Percentiles rank a stretch among this genome's conserved stretches.
phyloP scores from a whole-genome alignment of 495 filamentous ascomycete species.

The Barbatosphaeria neglecta region DNA sequence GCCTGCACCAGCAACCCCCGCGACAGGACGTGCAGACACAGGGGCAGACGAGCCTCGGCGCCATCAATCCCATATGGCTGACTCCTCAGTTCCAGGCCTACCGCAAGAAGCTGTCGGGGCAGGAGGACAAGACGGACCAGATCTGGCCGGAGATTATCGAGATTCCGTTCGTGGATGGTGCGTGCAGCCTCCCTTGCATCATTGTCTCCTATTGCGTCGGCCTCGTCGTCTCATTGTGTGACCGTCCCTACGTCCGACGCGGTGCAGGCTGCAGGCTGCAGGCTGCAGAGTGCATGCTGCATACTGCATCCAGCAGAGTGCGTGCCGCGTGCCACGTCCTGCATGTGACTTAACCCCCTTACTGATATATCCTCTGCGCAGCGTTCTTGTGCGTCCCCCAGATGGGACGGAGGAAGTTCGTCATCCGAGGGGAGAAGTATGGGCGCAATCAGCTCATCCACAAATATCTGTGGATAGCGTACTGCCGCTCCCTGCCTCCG shows the following conservation, averaged over 20 bases:
- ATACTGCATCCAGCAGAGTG: too few relatives aligned
- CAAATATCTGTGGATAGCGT: conserved; percentile 58
- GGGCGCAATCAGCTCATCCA: conserved; percentile 90
- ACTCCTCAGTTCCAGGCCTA: conserved; percentile 53
- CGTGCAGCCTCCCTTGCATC: conserved; percentile 13
- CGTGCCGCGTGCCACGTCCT: too few relatives aligned
- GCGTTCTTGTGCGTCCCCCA: conserved; percentile 70
- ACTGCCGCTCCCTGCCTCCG: conserved; percentile 24
- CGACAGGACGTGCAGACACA: conserved; percentile 9
- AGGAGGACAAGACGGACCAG: conserved; percentile 31
- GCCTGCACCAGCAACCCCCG: too few relatives aligned
- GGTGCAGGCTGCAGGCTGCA: too few relatives aligned
- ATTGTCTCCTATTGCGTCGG: not conserved
- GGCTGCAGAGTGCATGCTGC: too few relatives aligned
- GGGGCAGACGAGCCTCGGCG: conserved; percentile 9
- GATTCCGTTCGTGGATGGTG: conserved; percentile 83
- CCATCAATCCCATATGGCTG: conserved; percentile 39
- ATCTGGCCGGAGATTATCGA: conserved; percentile 81
- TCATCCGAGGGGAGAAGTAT: conserved; percentile 56
- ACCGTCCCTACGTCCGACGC: not conserved
- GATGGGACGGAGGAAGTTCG: conserved; percentile 72
- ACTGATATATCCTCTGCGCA: conserved; percentile 21
- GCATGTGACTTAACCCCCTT: not conserved
- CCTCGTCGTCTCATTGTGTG: not conserved
- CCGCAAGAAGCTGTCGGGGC: conserved; percentile 53